Evolutionary conservation across 768 basidiomycete genomes (phyloP), one percentile per base, ranked within the genome.

Genomic region (Pilatotrama ljubarskyi): DNA sequence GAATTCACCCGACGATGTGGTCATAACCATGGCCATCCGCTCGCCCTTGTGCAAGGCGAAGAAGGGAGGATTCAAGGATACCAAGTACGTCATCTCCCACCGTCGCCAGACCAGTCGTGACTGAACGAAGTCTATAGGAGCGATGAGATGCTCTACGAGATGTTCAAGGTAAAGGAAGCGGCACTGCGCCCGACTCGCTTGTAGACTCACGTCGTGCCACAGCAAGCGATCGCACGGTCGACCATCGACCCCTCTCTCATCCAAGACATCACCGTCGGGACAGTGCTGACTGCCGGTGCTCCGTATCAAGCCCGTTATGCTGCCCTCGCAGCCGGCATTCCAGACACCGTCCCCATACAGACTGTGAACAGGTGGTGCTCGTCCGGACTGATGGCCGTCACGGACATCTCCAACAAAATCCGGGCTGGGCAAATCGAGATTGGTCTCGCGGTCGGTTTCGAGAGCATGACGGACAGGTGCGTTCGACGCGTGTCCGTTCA

Each of bases 371-470:
- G 92, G 29, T 91, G 91, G 71, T 94, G 91, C 68, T 90, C 90
- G 2, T 88, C 85, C 59, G 91, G 91, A 24, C 82, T 94, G n/a
- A 91, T 93, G 88, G 89, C 92, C 13, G 79, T 88, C 29, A 89
- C 87, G 10, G 80, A 81, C 29, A 84, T 93, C 56, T 82, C 89
- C 20, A 93, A 92, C 72, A 84, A 89, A 67, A 84, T 94, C 48
- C 80, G 83, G 15, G 79, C 79, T 11, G 88, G 90, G n/a, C 88
- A 93, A 69, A 90, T 93, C 43, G 83, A 91, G 43, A 78, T 93
- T 53, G 91, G 92, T 2, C 77, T 93, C 17, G 90, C 90, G 29
- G 72, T 92, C 48, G 94, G 92, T n/a, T 81, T 90, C 15, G 93
- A 95, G 73, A 89, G 85, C 73, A 93, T 96, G 93, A 87, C 87